phyloP scores from a whole-genome alignment of 345 rosid genomes.

The Bretschneidera sinensis region DNA sequence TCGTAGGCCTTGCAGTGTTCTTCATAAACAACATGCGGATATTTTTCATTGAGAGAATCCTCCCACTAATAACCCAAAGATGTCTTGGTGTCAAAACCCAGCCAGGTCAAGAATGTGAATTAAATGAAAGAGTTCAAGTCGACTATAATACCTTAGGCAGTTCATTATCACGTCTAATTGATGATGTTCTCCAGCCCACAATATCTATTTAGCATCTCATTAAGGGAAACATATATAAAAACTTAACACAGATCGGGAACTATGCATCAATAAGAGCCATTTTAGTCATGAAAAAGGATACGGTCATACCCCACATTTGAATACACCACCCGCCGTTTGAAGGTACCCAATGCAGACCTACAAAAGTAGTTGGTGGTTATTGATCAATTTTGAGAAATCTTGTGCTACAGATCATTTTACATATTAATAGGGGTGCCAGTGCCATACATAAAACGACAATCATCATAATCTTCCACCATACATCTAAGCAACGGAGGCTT shows the following conservation, averaged over 20 bases:
- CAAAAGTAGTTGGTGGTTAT: conserved; percentile 23
- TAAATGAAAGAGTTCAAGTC: conserved; percentile 2
- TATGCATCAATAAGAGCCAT: conserved; percentile 6
- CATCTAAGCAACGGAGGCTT: conserved; percentile 76
- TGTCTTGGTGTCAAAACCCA: conserved; percentile 1
- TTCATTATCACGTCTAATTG: conserved; percentile 73
- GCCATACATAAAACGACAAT: conserved; percentile 64
- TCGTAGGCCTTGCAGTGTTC: conserved; percentile 80
- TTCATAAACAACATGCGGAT: conserved; percentile 87
- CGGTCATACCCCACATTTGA: conserved; percentile 89
- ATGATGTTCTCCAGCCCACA: conserved; percentile 98
- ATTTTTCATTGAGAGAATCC: conserved; percentile 57
- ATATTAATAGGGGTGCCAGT: conserved; percentile 1
- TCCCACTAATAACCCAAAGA: conserved; percentile 53
- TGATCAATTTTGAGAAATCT: conserved; percentile 8
- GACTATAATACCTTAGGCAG: conserved; percentile 65
- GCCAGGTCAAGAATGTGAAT: conserved; percentile 3
- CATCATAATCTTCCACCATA: conserved; percentile 65
- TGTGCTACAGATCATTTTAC: conserved; percentile 5
- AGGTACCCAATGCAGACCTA: conserved; percentile 79
- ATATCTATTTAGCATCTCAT: conserved; percentile 49
- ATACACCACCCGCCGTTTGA: conserved; percentile 84
- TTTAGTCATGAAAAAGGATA: conserved; percentile 45
- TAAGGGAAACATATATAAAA: conserved; percentile 34
- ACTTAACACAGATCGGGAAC: conserved; percentile 8